Percentiles rank a stretch among this genome's conserved stretches.
Conservation (phyloP, 441 rosid species). For the Jatropha podagrica region DNA sequence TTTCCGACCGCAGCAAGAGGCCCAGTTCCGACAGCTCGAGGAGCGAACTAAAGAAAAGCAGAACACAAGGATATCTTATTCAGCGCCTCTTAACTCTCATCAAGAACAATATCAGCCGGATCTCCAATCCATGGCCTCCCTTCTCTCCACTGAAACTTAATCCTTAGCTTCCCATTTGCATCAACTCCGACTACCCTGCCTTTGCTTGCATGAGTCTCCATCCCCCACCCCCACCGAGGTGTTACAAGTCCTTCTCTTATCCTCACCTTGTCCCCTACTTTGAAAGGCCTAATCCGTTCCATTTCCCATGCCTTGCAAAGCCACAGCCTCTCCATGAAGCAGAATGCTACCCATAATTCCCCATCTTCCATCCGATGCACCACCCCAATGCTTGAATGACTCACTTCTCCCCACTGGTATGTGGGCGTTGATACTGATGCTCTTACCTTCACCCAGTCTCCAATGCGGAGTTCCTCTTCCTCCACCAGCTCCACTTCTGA, state of each 20-base stretch:
- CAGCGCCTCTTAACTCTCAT: conserved; percentile 33
- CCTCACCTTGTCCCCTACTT: conserved; percentile 75
- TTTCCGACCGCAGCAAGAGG: conserved; percentile 13
- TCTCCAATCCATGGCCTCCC: conserved; percentile 98
- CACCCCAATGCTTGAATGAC: conserved; percentile 84
- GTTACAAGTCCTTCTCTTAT: conserved; percentile 72
- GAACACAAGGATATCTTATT: conserved; percentile 6
- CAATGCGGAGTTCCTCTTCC: conserved; percentile 76
- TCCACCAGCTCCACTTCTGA: conserved; percentile 82
- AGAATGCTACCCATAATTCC: conserved; percentile 80
- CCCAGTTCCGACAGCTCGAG: conserved; percentile 23
- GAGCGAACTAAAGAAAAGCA: conserved; percentile 22
- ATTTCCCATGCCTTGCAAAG: conserved; percentile 88
- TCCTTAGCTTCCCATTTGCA: conserved; percentile 90
- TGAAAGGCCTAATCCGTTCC: conserved; percentile 76
- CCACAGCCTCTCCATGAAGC: conserved; percentile 94
- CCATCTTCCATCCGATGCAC: conserved; percentile 84
- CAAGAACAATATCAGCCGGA: conserved; percentile 88
- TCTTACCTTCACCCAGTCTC: conserved; percentile 90
- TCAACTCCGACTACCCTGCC: conserved; percentile 92
- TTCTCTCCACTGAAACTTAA: conserved; percentile 96
- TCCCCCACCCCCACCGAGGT: conserved; percentile 99
- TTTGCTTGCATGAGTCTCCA: conserved; percentile 96
- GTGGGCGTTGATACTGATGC: conserved; percentile 65
- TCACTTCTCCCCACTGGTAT: conserved; percentile 98